phyloP scores from a whole-genome alignment of 257 asterid genomes.

The Phtheirospermum japonicum region DNA sequence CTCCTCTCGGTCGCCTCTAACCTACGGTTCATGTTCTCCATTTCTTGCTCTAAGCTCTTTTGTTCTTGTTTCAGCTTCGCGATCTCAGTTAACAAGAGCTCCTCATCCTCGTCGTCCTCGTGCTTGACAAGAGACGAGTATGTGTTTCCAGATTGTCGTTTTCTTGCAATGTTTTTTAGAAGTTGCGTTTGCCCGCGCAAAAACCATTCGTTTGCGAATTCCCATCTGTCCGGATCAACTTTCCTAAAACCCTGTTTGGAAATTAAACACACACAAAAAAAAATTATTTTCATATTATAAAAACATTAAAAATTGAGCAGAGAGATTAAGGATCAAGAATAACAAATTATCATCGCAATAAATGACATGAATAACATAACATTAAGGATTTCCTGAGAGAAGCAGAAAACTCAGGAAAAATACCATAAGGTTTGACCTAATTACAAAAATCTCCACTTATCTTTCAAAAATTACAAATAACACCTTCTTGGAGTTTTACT shows the following conservation, averaged over 20 bases:
- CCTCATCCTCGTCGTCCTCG: conserved; percentile 34
- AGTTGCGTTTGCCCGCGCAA: conserved; percentile 69
- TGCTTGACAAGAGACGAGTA: background rate
- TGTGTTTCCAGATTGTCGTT: conserved; percentile 34
- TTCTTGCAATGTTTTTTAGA: conserved; percentile 57
- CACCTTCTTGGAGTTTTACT: too few relatives aligned
- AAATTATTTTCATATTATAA: too few relatives aligned
- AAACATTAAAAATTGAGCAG: too few relatives aligned
- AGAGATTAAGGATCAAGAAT: too few relatives aligned
- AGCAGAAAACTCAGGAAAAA: too few relatives aligned
- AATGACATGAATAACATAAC: too few relatives aligned
- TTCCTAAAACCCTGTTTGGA: conserved; percentile 67
- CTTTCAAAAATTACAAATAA: too few relatives aligned
- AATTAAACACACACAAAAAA: too few relatives aligned
- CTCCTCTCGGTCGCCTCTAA: conserved; percentile 81
- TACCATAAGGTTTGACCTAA: too few relatives aligned
- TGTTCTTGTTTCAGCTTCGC: conserved; percentile 63
- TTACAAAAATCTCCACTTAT: too few relatives aligned
- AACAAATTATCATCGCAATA: too few relatives aligned
- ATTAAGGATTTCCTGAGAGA: too few relatives aligned
- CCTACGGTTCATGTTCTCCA: conserved; percentile 66
- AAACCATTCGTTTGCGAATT: conserved; percentile 88
- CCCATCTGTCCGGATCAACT: conserved; percentile 91
- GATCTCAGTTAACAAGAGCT: conserved; percentile 31
- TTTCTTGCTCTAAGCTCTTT: conserved; percentile 50